Evolutionary conservation across 163 green algal genomes (phyloP).

Genomic region (Chloroidium sp.): DNA sequence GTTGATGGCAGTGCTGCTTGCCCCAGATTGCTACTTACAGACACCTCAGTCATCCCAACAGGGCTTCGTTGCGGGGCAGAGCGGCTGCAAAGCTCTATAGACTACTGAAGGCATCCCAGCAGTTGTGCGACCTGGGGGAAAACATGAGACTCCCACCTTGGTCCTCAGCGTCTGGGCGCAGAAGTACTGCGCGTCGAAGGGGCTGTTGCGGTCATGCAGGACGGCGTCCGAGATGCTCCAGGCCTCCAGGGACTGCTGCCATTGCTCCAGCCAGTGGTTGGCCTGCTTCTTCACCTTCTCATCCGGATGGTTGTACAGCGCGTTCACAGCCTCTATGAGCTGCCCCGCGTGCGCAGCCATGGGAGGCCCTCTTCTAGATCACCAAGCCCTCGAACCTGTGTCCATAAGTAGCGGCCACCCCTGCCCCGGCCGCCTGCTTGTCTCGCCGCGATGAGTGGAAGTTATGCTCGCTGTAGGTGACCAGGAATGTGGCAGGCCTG

Average conservation of each 20-base stretch:
- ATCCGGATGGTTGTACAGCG: constrained; percentile 61
- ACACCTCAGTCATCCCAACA: too few relatives aligned
- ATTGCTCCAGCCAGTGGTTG: constrained; percentile 64
- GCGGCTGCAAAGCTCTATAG: not conserved
- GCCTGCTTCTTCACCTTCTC: constrained; percentile 52
- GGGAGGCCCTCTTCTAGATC: too few relatives aligned
- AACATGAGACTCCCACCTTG: constrained; percentile 51
- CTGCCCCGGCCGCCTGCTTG: too few relatives aligned
- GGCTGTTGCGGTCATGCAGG: constrained; percentile 54
- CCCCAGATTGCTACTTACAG: too few relatives aligned
- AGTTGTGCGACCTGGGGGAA: not conserved
- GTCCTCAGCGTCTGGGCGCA: constrained; percentile 83
- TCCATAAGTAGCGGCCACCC: too few relatives aligned
- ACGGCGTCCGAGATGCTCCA: constrained; percentile 67
- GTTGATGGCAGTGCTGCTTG: too few relatives aligned
- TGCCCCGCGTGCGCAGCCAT: too few relatives aligned
- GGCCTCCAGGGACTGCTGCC: constrained; percentile 56
- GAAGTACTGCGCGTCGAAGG: constrained; percentile 82
- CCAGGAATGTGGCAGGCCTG: too few relatives aligned
- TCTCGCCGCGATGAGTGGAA: too few relatives aligned
- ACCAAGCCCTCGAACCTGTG: too few relatives aligned
- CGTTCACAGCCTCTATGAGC: constrained; percentile 47
- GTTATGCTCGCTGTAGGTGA: too few relatives aligned
- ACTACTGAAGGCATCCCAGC: not conserved
- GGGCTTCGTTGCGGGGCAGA: not conserved